phyloP scores from a whole-genome alignment of 2,329 filamentous ascomycete species.

The Byssothecium circinans region DNA sequence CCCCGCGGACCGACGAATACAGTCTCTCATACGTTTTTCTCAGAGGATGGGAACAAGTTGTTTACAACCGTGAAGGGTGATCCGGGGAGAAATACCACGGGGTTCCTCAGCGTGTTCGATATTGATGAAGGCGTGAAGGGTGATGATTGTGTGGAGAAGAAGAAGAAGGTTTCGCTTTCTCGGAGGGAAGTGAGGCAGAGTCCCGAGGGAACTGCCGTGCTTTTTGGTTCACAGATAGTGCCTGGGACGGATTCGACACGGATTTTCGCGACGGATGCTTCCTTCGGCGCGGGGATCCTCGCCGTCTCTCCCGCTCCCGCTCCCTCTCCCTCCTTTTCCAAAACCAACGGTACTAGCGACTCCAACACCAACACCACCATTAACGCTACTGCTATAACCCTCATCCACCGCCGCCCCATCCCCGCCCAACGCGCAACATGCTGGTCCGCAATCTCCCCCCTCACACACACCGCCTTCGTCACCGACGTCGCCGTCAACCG shows the following conservation, averaged over 20 bases:
- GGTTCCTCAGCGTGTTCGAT: conserved; percentile 58
- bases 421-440: conserved; percentile 59
- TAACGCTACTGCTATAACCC: conserved; percentile 17
- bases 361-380: too few species aligned
- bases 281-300: conserved; percentile 59
- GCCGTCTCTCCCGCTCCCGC: conserved; percentile 37
- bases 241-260: conserved; percentile 42
- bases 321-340: too few species aligned
- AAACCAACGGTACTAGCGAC: too few species aligned
- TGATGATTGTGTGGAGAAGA: not conserved
- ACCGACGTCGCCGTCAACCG: conserved; percentile 58
- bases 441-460: conserved; percentile 57
- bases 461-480: conserved; percentile 59
- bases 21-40: conserved; percentile 64
- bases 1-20: conserved; percentile 61
- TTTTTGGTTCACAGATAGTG: conserved; percentile 58
- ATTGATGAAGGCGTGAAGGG: conserved; percentile 32
- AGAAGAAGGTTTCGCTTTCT: conserved; percentile 11
- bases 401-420: conserved; percentile 44
- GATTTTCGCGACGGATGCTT: conserved; percentile 61
- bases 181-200: conserved; percentile 40
- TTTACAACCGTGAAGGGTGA: conserved; percentile 64
- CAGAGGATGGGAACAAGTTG: conserved; percentile 54
- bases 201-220: conserved; percentile 58
- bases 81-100: conserved; percentile 56